Conservation (phyloP, 2,329 filamentous ascomycete species). For the Trichoderma sp. region DNA sequence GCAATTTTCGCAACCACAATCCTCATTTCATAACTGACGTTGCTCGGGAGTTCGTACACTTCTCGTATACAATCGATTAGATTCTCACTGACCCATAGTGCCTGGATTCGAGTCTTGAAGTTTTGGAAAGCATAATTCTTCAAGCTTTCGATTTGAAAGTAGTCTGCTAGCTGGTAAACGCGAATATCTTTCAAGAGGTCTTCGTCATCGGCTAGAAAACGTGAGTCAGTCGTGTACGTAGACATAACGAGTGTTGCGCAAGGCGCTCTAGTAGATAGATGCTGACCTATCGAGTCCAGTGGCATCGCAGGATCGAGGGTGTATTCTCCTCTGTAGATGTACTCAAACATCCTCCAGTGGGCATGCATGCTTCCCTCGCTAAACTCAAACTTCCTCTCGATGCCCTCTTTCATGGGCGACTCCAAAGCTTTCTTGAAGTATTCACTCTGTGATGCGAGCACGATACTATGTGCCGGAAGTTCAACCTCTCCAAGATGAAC, state of each 20-base stretch:
- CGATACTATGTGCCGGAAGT: neutral
- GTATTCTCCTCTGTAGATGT: constrained; percentile 14
- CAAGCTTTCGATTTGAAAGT: neutral
- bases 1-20: neutral
- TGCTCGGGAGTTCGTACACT: neutral
- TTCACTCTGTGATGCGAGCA: neutral
- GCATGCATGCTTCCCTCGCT: constrained; percentile 17
- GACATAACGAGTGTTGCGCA: neutral
- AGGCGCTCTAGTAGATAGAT: neutral
- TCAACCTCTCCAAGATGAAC: neutral
- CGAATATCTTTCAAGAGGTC: constrained; percentile 15
- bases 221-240: neutral
- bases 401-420: neutral
- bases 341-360: constrained; percentile 18
- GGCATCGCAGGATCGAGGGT: neutral
- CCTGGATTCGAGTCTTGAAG: neutral
- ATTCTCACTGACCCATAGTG: neutral
- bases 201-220: neutral
- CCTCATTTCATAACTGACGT: neutral
- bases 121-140: neutral
- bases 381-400: constrained; percentile 4
- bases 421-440: constrained; percentile 2
- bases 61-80: constrained; percentile 7
- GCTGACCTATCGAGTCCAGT: neutral
- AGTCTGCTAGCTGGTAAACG: constrained; percentile 12